Conservation (phyloP, 2,329 filamentous ascomycete species). For the Epichloe amarillans region DNA sequence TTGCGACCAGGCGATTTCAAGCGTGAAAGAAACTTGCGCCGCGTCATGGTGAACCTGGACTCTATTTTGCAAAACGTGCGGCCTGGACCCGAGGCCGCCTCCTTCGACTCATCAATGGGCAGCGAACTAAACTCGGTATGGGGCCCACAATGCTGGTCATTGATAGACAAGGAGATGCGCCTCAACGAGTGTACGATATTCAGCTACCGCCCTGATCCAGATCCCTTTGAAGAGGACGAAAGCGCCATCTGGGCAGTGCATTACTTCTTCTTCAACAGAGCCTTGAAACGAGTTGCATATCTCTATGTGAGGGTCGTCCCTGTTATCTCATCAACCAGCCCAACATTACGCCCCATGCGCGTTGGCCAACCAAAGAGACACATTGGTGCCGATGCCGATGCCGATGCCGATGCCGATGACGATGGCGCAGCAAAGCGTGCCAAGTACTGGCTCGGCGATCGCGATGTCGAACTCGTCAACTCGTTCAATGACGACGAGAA, state of each 20-base stretch:
- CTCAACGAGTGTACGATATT: conserved; percentile 82
- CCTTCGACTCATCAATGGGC: conserved; percentile 26
- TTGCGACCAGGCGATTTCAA: conserved; percentile 82
- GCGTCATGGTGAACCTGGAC: conserved; percentile 78
- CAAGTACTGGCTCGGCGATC: conserved; percentile 75
- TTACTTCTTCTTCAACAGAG: conserved; percentile 96
- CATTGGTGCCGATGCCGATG: conserved; percentile 20
- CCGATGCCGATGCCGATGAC: conserved; percentile 23
- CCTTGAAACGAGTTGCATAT: conserved; percentile 84
- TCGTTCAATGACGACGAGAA: conserved; percentile 34
- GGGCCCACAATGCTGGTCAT: conserved; percentile 82
- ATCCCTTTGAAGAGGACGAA: conserved; percentile 84
- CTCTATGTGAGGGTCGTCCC: conserved; percentile 83
- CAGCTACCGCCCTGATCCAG: conserved; percentile 76
- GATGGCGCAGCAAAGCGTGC: conserved; percentile 52
- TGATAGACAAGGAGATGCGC: conserved; percentile 90
- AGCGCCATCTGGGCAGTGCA: conserved; percentile 90
- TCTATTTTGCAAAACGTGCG: conserved; percentile 77
- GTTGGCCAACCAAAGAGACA: conserved; percentile 15
- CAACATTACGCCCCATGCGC: conserved; percentile 25
- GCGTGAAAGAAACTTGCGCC: conserved; percentile 64
- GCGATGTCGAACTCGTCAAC: conserved; percentile 34
- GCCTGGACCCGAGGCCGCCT: conserved; percentile 40
- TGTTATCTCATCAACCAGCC: conserved; percentile 53
- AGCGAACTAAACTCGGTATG: conserved; percentile 50